Conservation (phyloP, 108 stramenopile species). For the Phaeodactylum tricornutum region DNA sequence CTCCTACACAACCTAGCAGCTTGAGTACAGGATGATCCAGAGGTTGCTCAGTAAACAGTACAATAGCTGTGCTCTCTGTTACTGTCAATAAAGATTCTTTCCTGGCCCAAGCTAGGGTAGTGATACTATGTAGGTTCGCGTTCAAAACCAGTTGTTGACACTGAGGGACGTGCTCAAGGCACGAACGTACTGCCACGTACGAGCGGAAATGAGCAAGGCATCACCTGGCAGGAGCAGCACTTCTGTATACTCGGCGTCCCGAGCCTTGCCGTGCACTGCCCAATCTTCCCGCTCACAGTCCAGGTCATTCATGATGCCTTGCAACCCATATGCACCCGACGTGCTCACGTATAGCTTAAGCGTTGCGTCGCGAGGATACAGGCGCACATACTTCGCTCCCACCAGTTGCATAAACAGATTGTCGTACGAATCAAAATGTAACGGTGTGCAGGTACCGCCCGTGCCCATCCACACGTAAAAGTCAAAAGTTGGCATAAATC, state of each 20-base stretch:
- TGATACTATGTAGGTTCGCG: too few relatives aligned
- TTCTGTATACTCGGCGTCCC: slow-evolving; percentile 25
- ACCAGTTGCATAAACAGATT: slow-evolving; percentile 71
- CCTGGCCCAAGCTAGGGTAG: too few relatives aligned
- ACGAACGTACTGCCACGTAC: slow-evolving; percentile 56
- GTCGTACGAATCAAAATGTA: slow-evolving; percentile 69
- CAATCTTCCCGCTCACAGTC: slow-evolving; percentile 52
- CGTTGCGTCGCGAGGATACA: slow-evolving; percentile 30
- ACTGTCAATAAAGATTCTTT: too few relatives aligned
- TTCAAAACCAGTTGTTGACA: slow-evolving; percentile 50
- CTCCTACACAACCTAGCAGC: too few relatives aligned
- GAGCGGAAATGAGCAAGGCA: slow-evolving; percentile 48
- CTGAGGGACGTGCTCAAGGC: slow-evolving; percentile 43
- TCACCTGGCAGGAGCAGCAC: slow-evolving; percentile 51
- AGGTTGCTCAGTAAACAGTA: too few relatives aligned
- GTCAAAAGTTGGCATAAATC: too few relatives aligned
- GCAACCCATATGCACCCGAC: slow-evolving; percentile 15
- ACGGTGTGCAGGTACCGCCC: slow-evolving; percentile 53
- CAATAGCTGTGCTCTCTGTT: too few relatives aligned
- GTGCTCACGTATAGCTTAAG: slow-evolving; percentile 35
- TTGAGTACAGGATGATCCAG: too few relatives aligned
- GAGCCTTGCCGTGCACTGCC: slow-evolving; percentile 24
- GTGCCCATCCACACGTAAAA: slow-evolving; percentile 64
- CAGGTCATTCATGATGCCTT: slow-evolving; percentile 56
- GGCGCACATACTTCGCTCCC: slow-evolving; percentile 74